Evolutionary conservation across 1,139 yeast genomes (phyloP).

Genomic region (Blastobotrys proliferans): DNA sequence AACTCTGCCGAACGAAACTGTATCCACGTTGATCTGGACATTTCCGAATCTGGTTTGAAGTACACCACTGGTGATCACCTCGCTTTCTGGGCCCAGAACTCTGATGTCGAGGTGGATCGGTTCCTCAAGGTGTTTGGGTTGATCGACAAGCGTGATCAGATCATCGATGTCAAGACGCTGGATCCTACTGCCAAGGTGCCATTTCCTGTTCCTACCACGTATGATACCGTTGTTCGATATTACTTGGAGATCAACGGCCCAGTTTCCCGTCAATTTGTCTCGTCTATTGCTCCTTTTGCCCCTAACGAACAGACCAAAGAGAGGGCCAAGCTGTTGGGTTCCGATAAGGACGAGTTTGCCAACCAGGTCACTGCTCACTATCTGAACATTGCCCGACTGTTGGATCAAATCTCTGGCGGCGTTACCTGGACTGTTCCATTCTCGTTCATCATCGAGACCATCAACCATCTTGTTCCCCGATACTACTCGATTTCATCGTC

Average conservation of each 20-base stretch:
- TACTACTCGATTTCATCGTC: slow-evolving; percentile 96
- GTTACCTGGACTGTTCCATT: slow-evolving; percentile 78
- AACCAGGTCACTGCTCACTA: slow-evolving; percentile 55
- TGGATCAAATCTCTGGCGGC: slow-evolving; percentile 58
- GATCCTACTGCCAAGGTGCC: slow-evolving; percentile 77
- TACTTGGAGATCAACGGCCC: slow-evolving; percentile 91
- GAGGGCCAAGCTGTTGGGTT: slow-evolving; percentile 52
- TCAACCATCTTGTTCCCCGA: slow-evolving; percentile 86
- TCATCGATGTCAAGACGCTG: slow-evolving; percentile 62
- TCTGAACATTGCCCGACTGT: slow-evolving; percentile 73
- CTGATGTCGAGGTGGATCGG: slow-evolving; percentile 64
- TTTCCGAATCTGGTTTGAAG: slow-evolving; percentile 67
- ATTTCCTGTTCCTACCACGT: slow-evolving; percentile 88
- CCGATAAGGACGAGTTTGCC: slow-evolving; percentile 67
- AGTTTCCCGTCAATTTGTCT: slow-evolving; percentile 81
- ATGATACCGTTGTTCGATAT: slow-evolving; percentile 80
- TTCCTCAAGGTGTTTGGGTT: slow-evolving; percentile 66
- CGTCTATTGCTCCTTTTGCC: slow-evolving; percentile 77
- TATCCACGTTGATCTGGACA: slow-evolving; percentile 85
- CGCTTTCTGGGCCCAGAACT: slow-evolving; percentile 91
- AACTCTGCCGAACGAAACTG: slow-evolving; percentile 65
- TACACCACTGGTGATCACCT: slow-evolving; percentile 95
- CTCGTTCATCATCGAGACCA: slow-evolving; percentile 73
- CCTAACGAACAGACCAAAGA: slow-evolving; percentile 61
- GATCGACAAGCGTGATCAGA: slow-evolving; percentile 47